phyloP scores from a whole-genome alignment of 352 stramenopile species.

The Blastocystis sp. region DNA sequence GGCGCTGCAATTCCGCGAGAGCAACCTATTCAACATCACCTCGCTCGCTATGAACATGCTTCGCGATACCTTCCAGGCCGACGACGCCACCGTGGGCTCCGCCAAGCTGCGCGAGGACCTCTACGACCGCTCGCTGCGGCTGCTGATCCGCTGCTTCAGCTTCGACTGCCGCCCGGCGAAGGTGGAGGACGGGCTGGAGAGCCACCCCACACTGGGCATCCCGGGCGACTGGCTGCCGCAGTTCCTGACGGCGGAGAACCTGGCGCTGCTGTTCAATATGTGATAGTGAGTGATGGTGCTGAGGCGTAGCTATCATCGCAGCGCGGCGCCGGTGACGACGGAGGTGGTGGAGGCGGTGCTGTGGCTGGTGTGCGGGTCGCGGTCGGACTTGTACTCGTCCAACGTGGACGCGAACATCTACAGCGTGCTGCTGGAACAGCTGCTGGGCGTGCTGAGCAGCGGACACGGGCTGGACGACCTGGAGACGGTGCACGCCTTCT shows the following conservation, averaged over 20 bases:
- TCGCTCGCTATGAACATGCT: constrained; percentile 47
- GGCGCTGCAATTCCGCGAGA: constrained; percentile 54
- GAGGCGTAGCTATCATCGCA: neutral
- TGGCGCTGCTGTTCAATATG: constrained; percentile 46
- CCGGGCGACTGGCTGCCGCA: neutral
- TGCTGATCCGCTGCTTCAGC: constrained; percentile 22
- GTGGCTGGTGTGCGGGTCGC: constrained; percentile 7
- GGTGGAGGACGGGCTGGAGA: constrained; percentile 1
- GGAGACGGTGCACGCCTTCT: constrained; percentile 56
- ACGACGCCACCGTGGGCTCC: constrained; percentile 40
- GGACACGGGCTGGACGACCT: constrained; percentile 47
- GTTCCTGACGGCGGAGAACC: neutral
- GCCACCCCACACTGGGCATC: constrained; percentile 21
- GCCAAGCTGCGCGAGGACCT: constrained; percentile 27
- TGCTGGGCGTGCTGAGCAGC: constrained; percentile 2
- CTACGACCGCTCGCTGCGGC: constrained; percentile 30
- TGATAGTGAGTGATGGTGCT: neutral
- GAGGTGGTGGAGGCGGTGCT: constrained; percentile 3
- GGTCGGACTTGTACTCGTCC: constrained; percentile 1
- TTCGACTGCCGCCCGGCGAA: constrained; percentile 1
- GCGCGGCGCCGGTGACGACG: constrained; percentile 6
- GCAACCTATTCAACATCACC: constrained; percentile 36
- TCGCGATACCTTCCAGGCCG: constrained; percentile 7
- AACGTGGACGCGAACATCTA: neutral
- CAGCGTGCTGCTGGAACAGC: neutral